Evolutionary conservation across 768 basidiomycete genomes (phyloP), one percentile per base, ranked within the genome.

Genomic region (Pisolithus marmoratus): DNA sequence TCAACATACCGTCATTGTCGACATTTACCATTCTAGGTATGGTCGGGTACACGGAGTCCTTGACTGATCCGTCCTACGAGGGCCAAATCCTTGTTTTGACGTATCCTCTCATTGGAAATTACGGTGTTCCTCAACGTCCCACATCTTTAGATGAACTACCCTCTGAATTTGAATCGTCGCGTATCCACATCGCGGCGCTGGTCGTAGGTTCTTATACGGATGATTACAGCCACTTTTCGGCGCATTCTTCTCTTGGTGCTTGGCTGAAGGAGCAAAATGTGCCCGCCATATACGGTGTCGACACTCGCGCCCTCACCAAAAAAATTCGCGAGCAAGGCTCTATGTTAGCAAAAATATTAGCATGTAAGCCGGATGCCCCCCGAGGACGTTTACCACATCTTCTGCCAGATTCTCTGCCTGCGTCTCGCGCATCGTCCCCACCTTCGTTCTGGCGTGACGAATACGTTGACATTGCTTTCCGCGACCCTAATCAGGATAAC

Each of bases 1-100:
- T 48, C 54, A 36, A 40, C 47, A 29, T 38, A 42, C 38, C 22
- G 48, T 48, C 46, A 42, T 47, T 52, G 58, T 58, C 53, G 63
- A 63, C 51, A 40, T 50, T 22, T 54, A 22, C 29, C 42, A 22
- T 42, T 56, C 49, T 63, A 99, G 96, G 96, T 51, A 98, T 99
- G 95, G 94, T 98, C 51, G 96, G 96, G 27, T 99, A 99, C 70
- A 93, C 92, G 36, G 96, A 98, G 64, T 97, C 95, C 19, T 75
- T 98, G 60, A 99, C 96, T 42, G 96, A 98, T 69, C 96, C 96
- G 19, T 98, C 95, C 2, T 99, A 99, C 71, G 86, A 95, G 68
- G 93, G 94, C 34, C 96, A 98, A 71, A 98, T 99, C 65, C 86
- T 99, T 53, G 84, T 99, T 57, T 79, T 98, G 59, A 98, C 96